Evolutionary conservation across 2,329 filamentous ascomycete species (phyloP), one percentile per base, ranked within the genome.

Genomic region (Cercospora brassicicola): DNA sequence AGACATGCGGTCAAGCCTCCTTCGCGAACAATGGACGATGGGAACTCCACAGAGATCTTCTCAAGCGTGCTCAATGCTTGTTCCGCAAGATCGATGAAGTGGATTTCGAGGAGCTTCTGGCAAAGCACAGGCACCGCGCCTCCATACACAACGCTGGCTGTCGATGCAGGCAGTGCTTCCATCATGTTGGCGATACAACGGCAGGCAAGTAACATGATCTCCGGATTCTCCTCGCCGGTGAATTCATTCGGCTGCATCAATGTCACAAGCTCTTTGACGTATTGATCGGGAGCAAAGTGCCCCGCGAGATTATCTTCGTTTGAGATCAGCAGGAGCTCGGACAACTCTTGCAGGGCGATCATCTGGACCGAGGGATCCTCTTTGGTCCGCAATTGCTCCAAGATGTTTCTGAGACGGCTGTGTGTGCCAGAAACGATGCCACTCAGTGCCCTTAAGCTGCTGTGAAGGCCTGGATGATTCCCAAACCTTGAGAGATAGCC

Each of bases 21-120:
- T 81, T 98, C 95, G 62, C 94, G 91, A 55, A 99, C 95, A 74
- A 99, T 99, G 65, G 92, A 93, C 3, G 91, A 90, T 1, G 95
- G 95, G 77, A 97, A 99, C 77, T 99, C 95, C 66, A 94, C 89
- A 0, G 95, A 99, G 60, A 99, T 97, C 81, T 98, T 99, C 78
- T 98, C 94, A 63, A 99, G 84, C 0, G 95, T 99, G 82, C 93
- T 99, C 60, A 99, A 83, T 67, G 95, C 93, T 82, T 99, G 96
- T 81, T 99, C 95, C 42, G 96, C 96, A 64, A 99, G 85, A 79
- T 99, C 95, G 78, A 99, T 99, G 79, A 94, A 99, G 69, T 94
- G 91, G 56, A 98, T 98, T 80, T 98, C 94, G 69, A 98, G 85
- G 31, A 99, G 85, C 81, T 98, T 99, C 77, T 94, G 92, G 81